phyloP scores from a whole-genome alignment of 2,329 filamentous ascomycete genomes.

The Ascosphaera apis region DNA sequence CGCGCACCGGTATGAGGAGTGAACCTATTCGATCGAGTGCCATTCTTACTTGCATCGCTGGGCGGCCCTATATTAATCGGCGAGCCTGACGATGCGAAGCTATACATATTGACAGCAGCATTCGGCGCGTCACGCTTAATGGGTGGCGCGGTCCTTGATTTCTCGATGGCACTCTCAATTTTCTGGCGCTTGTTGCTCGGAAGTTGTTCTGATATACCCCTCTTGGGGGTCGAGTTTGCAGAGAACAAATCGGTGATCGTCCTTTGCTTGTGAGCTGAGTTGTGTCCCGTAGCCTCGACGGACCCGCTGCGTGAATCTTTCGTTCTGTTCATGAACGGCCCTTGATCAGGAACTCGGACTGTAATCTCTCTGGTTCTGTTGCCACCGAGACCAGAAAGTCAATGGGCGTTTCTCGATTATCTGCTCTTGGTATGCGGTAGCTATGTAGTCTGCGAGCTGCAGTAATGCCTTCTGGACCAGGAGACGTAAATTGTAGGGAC shows the following conservation, averaged over 20 bases:
- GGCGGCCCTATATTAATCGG: conserved; percentile 16
- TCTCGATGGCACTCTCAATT: conserved; percentile 19
- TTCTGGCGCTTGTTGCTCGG: conserved; percentile 7
- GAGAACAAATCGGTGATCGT: conserved; percentile 25
- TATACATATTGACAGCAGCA: conserved; percentile 29
- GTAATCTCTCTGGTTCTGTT: too few relatives aligned
- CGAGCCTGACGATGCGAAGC: conserved; percentile 19
- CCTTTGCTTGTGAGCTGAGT: conserved; percentile 11
- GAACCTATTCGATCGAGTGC: conserved; percentile 26
- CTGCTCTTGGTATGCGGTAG: too few relatives aligned
- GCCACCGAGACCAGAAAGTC: too few relatives aligned
- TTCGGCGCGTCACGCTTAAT: neutral
- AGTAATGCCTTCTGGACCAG: too few relatives aligned
- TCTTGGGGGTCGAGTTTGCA: conserved; percentile 2
- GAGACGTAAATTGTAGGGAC: too few relatives aligned
- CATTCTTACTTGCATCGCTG: conserved; percentile 11
- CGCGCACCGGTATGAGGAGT: conserved; percentile 56
- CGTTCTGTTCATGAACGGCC: conserved; percentile 20
- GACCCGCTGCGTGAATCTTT: conserved; percentile 14
- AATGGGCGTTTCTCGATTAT: too few relatives aligned
- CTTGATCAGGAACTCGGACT: conserved; percentile 18
- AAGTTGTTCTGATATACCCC: too few relatives aligned
- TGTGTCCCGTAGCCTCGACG: conserved; percentile 7
- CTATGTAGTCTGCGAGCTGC: too few relatives aligned
- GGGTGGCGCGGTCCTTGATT: conserved; percentile 7